These are phyloP conservation scores for Suillus spraguei DNA, from an alignment of 768 basidiomycete genomes.

Conservation along the genomic window DNA sequence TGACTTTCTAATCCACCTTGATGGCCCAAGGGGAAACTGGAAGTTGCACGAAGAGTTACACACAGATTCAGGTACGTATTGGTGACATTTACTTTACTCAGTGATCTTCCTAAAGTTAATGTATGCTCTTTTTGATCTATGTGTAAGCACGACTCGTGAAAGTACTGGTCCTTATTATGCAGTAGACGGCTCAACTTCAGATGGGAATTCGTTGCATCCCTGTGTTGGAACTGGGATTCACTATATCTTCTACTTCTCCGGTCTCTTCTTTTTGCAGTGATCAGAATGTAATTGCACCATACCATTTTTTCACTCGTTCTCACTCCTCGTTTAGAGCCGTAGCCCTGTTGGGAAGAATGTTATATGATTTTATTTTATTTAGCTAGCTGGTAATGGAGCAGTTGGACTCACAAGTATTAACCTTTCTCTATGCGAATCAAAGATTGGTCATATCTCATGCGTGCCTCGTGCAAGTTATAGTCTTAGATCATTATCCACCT, in stretches of 20 bases:
- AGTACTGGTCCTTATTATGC: background rate
- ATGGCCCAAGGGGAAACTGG: constrained; percentile 30
- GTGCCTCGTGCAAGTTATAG: no score
- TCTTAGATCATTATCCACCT: no score
- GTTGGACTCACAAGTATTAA: no score
- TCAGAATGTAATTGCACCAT: constrained; percentile 45
- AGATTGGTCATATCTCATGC: no score
- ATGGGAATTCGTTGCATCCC: constrained; percentile 39
- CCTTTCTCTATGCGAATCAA: no score
- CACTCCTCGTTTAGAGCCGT: constrained; percentile 20
- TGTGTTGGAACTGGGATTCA: constrained; percentile 11
- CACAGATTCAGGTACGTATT: constrained; percentile 36
- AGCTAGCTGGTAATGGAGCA: no score
- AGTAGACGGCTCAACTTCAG: constrained; percentile 21
- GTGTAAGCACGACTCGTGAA: constrained; percentile 31
- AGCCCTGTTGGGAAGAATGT: background rate
- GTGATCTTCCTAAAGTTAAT: constrained; percentile 43
- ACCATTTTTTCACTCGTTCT: background rate
- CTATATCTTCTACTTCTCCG: constrained; percentile 47
- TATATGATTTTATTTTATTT: no score
- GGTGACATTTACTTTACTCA: constrained; percentile 17
- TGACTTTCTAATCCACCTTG: no score
- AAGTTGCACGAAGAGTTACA: constrained; percentile 39
- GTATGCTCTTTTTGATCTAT: constrained; percentile 45
- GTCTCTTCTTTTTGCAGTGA: constrained; percentile 45